phyloP scores from a whole-genome alignment of 2,329 filamentous ascomycete genomes.

The Elsinoe perseae region DNA sequence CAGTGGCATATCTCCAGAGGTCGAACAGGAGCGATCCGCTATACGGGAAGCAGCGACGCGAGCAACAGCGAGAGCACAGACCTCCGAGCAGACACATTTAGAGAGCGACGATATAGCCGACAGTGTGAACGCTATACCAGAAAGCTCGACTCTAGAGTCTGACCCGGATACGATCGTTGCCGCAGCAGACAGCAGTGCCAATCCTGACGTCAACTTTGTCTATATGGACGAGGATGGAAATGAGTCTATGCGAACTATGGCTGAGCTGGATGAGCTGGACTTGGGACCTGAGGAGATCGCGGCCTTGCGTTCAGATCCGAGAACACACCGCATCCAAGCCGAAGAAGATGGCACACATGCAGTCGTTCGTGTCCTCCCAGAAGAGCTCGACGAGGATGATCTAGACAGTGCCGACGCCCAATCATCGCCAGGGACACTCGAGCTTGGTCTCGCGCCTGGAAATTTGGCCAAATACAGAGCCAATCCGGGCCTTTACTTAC shows the following conservation, averaged over 20 bases:
- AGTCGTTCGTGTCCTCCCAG: neutral
- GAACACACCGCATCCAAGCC: neutral
- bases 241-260: neutral
- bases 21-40: neutral
- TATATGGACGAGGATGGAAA: neutral
- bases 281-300: neutral
- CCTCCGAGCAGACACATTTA: neutral
- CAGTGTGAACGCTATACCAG: too few species aligned
- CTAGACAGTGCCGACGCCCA: neutral
- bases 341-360: neutral
- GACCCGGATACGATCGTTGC: neutral
- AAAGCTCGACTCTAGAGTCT: too few species aligned
- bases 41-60: neutral
- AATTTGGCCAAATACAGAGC: neutral
- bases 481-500: neutral
- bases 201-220: neutral
- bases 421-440: neutral
- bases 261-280: neutral
- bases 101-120: too few species aligned
- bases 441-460: neutral
- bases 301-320: neutral
- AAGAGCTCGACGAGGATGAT: neutral
- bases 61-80: neutral
- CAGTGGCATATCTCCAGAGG: neutral
- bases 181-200: neutral